Evolutionary conservation across 495 filamentous ascomycete genomes (phyloP).

Genomic region (Cenococcum geophilum): DNA sequence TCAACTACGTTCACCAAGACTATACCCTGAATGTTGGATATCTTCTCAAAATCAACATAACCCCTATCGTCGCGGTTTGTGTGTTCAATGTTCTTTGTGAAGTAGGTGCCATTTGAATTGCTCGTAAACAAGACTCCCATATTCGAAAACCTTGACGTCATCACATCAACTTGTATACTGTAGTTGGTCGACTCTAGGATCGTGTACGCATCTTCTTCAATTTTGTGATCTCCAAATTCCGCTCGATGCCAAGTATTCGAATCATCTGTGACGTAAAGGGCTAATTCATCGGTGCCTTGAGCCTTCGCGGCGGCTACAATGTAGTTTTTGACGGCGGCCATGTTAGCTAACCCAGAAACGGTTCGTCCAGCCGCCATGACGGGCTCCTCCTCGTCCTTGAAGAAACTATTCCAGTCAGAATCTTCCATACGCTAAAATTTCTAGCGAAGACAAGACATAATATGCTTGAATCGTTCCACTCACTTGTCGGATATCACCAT

Average conservation of each 20-base stretch:
- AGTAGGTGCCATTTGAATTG: conserved; percentile 95
- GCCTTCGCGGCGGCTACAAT: conserved; percentile 76
- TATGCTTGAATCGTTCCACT: conserved; percentile 21
- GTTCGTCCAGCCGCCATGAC: conserved; percentile 64
- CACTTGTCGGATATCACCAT: conserved; percentile 64
- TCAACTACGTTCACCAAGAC: conserved; percentile 82
- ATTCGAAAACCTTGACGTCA: conserved; percentile 54
- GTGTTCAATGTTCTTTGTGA: conserved; percentile 80
- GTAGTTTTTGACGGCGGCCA: conserved; percentile 76
- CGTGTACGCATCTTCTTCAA: conserved; percentile 85
- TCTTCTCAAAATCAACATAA: conserved; percentile 88
- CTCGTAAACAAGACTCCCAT: conserved; percentile 88
- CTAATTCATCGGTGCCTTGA: conserved; percentile 76
- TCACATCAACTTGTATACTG: conserved; percentile 92
- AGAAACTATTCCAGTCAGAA: conserved; percentile 49
- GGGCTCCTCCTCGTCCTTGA: conserved; percentile 59
- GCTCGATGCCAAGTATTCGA: conserved; percentile 84
- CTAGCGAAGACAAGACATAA: background rate
- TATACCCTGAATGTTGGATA: conserved; percentile 82
- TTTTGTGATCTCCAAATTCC: conserved; percentile 71
- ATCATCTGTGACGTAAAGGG: conserved; percentile 77
- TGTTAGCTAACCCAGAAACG: conserved; percentile 66
- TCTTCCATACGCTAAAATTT: background rate
- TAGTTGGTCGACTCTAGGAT: conserved; percentile 92
- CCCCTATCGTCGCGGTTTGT: conserved; percentile 71